phyloP scores from a whole-genome alignment of 2,329 filamentous ascomycete species.

The Fusarium burgessii region DNA sequence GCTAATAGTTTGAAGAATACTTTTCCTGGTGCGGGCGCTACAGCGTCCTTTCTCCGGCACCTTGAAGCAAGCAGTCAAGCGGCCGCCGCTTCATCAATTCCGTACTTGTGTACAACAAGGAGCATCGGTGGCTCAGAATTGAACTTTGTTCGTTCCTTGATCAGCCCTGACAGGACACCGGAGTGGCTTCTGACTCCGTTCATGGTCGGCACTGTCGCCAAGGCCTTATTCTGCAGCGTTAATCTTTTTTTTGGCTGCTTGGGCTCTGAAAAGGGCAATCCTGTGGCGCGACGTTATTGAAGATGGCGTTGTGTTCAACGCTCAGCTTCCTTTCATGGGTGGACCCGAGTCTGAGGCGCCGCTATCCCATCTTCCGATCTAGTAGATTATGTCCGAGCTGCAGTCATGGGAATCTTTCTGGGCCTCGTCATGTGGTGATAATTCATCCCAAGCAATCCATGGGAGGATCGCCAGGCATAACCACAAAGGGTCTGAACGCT shows the following conservation, averaged over 20 bases:
- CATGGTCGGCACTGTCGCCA: conserved; percentile 9
- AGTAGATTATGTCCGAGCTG: background rate
- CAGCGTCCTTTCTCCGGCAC: conserved; percentile 33
- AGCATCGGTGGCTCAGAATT: conserved; percentile 32
- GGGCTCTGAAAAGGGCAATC: conserved; percentile 16
- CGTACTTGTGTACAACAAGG: conserved; percentile 1
- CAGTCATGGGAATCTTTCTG: background rate
- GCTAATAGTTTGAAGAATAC: conserved; percentile 12
- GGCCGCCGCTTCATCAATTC: conserved; percentile 8
- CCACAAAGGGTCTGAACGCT: background rate
- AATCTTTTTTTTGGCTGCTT: background rate
- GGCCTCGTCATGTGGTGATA: background rate
- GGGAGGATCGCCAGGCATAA: background rate
- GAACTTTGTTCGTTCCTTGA: conserved; percentile 22
- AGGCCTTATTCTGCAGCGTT: background rate
- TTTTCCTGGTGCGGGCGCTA: conserved; percentile 27
- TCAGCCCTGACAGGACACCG: conserved; percentile 6
- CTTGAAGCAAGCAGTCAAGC: background rate
- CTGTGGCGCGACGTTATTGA: conserved; percentile 35
- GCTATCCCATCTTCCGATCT: background rate
- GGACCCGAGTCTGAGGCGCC: background rate
- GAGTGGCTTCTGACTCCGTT: conserved; percentile 10
- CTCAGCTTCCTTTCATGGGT: background rate
- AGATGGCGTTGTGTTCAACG: conserved; percentile 14
- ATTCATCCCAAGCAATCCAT: background rate